Conservation (phyloP, 192 early-diverging fungal genomes). For the Geosiphon pyriformis region DNA sequence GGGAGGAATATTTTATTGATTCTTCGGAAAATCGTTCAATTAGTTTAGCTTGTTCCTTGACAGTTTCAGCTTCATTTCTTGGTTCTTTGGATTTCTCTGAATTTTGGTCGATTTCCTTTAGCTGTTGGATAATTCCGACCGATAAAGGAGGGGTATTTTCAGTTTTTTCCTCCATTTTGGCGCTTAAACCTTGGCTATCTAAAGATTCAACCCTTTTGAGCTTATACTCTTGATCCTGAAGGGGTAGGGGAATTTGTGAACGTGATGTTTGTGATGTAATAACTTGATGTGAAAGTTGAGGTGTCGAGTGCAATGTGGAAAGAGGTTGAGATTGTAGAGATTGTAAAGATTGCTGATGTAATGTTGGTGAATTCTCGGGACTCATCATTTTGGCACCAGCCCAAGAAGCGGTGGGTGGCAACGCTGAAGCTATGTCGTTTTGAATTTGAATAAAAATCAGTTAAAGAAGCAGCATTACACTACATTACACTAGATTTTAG, state of each 20-base stretch:
- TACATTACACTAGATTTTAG: too few species aligned
- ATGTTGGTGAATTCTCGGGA: constrained; percentile 29
- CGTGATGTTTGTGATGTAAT: constrained; percentile 21
- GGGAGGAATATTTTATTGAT: neutral
- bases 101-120: constrained; percentile 21
- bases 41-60: constrained; percentile 22
- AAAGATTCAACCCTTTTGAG: constrained; percentile 10
- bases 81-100: constrained; percentile 7
- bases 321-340: constrained; percentile 20
- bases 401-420: constrained; percentile 59
- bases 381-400: constrained; percentile 41
- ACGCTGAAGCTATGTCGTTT: constrained; percentile 35
- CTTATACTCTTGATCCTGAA: constrained; percentile 8
- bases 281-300: constrained; percentile 30
- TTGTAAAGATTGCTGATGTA: constrained; percentile 24
- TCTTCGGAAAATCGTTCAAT: neutral
- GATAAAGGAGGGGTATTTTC: neutral
- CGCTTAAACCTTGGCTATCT: constrained; percentile 11
- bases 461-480: neutral
- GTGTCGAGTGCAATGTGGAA: constrained; percentile 11
- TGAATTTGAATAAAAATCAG: neutral
- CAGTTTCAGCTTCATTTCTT: constrained; percentile 17
- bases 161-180: constrained; percentile 10
- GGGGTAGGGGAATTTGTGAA: constrained; percentile 15
- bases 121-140: neutral